phyloP scores from a whole-genome alignment of 2,329 filamentous ascomycete genomes.

The Trichothecium roseum region DNA sequence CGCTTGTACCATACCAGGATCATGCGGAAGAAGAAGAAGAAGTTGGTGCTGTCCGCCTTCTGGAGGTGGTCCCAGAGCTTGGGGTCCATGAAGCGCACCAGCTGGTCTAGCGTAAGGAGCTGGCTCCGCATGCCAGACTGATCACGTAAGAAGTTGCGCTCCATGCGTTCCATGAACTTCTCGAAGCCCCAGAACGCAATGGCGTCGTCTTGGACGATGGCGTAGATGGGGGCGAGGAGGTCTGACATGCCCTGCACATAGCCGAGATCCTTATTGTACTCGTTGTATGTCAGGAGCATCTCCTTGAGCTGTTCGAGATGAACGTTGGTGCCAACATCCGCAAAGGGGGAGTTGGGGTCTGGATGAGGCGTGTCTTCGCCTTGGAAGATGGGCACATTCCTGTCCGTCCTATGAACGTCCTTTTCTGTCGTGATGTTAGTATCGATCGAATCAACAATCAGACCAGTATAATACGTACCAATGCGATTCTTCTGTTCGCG shows the following conservation, averaged over 20 bases:
- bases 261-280: conserved; percentile 89
- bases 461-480: conserved; percentile 48
- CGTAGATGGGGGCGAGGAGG: conserved; percentile 88
- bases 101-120: conserved; percentile 80
- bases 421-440: conserved; percentile 58
- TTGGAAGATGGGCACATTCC: conserved; percentile 86
- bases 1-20: conserved; percentile 97
- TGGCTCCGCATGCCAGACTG: conserved; percentile 95
- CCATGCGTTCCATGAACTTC: conserved; percentile 95
- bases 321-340: conserved; percentile 86
- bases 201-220: conserved; percentile 93
- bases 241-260: conserved; percentile 99
- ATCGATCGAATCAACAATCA: background rate
- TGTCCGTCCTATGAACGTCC: conserved; percentile 94
- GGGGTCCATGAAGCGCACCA: conserved; percentile 94
- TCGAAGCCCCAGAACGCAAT: conserved; percentile 96
- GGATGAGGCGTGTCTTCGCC: conserved; percentile 96
- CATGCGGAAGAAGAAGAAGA: conserved; percentile 99
- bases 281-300: conserved; percentile 96
- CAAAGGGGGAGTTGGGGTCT: conserved; percentile 90
- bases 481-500: conserved; percentile 88
- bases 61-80: conserved; percentile 86
- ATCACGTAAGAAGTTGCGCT: conserved; percentile 89
- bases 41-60: conserved; percentile 89
- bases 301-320: conserved; percentile 99